Percentiles rank a stretch among this genome's conserved stretches.
Evolutionary conservation across 345 rosid genomes (phyloP).

Genomic region (Angophora floribunda): DNA sequence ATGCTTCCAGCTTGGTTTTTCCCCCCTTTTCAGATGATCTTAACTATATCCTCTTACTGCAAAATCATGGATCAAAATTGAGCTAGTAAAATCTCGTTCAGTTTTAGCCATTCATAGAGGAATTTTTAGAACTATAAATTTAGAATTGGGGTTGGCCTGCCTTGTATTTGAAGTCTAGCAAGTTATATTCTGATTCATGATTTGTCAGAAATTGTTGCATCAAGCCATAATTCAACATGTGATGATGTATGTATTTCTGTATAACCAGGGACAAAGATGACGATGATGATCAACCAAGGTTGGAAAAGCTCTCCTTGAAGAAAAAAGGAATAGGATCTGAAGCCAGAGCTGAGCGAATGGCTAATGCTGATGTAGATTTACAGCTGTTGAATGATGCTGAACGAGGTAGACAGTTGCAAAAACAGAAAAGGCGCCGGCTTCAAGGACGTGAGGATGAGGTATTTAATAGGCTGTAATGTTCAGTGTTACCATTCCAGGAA

Average conservation of each 20-base stretch:
- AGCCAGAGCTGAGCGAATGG: conserved; percentile 72
- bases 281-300: conserved; percentile 61
- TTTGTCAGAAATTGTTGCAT: neutral
- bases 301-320: conserved; percentile 78
- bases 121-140: neutral
- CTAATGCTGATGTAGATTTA: conserved; percentile 68
- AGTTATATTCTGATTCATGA: neutral
- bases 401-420: conserved; percentile 67
- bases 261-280: conserved; percentile 26
- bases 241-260: neutral
- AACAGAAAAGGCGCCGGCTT: conserved; percentile 85
- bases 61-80: neutral
- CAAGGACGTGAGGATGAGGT: conserved; percentile 96
- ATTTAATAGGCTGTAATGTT: neutral
- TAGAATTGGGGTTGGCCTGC: neutral
- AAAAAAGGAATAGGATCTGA: conserved; percentile 91
- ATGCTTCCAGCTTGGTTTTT: neutral
- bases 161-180: neutral
- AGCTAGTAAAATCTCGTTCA: neutral
- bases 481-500: neutral
- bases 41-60: neutral
- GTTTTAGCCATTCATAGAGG: neutral
- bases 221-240: neutral
- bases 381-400: conserved; percentile 71
- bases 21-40: neutral